Evolutionary conservation across 2,329 filamentous ascomycete species (phyloP).

Genomic region (Westerdykella sp.): DNA sequence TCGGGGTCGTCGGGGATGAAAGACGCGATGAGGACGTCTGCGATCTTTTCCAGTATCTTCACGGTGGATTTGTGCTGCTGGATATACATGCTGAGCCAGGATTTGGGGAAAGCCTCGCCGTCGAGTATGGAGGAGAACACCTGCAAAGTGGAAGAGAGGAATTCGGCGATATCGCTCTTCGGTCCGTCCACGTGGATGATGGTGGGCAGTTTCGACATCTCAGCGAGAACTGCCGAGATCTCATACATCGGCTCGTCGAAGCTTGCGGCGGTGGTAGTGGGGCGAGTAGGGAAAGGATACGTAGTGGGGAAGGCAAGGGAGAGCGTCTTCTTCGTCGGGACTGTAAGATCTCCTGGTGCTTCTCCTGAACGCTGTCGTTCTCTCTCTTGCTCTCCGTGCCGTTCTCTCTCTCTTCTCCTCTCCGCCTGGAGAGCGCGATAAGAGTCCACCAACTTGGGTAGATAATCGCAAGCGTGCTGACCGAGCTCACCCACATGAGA

Average conservation of each 20-base stretch:
- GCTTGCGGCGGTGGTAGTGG: conserved; percentile 52
- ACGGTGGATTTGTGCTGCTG: conserved; percentile 89
- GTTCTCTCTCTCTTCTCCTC: neutral
- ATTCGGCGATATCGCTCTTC: conserved; percentile 65
- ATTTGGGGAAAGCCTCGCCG: conserved; percentile 80
- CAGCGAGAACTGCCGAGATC: conserved; percentile 78
- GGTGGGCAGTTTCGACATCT: conserved; percentile 66
- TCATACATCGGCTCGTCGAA: conserved; percentile 89
- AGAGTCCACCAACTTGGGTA: conserved; percentile 85
- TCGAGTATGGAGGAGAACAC: conserved; percentile 84
- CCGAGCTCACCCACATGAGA: conserved; percentile 74
- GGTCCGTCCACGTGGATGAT: conserved; percentile 70
- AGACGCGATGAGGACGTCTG: conserved; percentile 69
- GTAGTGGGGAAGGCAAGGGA: conserved; percentile 84
- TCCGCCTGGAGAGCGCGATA: conserved; percentile 66
- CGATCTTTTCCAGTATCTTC: conserved; percentile 75
- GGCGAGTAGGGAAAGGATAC: conserved; percentile 79
- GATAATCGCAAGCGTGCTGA: conserved; percentile 77
- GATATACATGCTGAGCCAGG: conserved; percentile 89
- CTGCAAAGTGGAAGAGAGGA: conserved; percentile 72
- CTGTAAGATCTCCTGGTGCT: conserved; percentile 43
- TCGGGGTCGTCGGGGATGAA: conserved; percentile 78
- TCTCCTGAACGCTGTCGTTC: too few species aligned
- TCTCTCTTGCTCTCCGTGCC: neutral
- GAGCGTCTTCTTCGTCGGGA: conserved; percentile 54